Percentiles rank a stretch among this genome's conserved stretches.
phyloP scores from a whole-genome alignment of 2,329 filamentous ascomycete genomes.

The Periconia sp. region DNA sequence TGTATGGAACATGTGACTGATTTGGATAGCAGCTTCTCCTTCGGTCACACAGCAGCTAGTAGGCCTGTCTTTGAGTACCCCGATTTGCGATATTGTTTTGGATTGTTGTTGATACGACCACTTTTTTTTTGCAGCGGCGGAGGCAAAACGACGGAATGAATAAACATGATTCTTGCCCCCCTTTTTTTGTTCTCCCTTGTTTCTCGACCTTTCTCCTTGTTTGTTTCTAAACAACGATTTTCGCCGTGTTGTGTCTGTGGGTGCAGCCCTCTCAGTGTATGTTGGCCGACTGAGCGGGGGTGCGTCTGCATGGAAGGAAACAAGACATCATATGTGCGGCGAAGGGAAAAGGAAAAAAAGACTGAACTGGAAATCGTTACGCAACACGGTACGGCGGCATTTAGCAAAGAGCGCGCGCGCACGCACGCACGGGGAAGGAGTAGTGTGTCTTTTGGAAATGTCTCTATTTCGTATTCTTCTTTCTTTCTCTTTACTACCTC shows the following conservation, averaged over 20 bases:
- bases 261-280: too few species aligned
- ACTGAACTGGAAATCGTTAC: neutral
- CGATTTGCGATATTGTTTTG: neutral
- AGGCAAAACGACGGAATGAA: neutral
- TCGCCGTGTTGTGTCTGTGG: too few species aligned
- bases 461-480: neutral
- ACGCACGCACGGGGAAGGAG: neutral
- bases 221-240: neutral
- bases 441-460: neutral
- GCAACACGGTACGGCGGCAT: neutral
- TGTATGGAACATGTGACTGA: neutral
- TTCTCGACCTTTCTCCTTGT: neutral
- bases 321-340: too few species aligned
- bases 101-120: neutral
- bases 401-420: neutral
- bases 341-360: too few species aligned
- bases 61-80: neutral
- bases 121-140: neutral
- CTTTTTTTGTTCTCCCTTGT: neutral
- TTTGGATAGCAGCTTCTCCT: constrained; percentile 7
- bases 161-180: too few species aligned
- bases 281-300: too few species aligned
- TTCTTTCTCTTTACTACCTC: neutral
- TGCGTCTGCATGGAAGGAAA: too few species aligned
- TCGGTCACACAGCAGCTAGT: constrained; percentile 10